Base-by-base conservation (phyloP, 805 yeast genomes). In the Scheffersomyces ergatensis region DNA sequence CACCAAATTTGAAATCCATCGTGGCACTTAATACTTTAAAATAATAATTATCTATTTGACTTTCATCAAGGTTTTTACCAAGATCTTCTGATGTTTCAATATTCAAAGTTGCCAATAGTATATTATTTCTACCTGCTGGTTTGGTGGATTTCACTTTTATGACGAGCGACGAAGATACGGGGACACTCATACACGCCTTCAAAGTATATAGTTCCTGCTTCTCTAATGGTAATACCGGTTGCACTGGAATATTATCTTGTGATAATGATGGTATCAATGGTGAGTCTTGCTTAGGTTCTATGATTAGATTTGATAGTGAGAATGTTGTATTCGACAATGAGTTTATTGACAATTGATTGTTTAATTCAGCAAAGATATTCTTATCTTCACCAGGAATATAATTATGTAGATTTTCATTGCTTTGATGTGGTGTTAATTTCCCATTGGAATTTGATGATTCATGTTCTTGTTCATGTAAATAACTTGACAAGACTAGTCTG, bases 51-150 rank as follows among this genome's bases (percentile, higher is more conserved):
- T 42, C 43, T 15, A 27, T 24, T 18, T 31, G 27, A 16, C 47
- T 45, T 36, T 34, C 11, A 9, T 35, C 24, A 13, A 40, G 36
- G 8, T 42, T 38, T 11, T 45, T 47, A 32, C 51, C 54, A 13
- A 76, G 55, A 25, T 58, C 70, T 2, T 71, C 74, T 1, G 80
- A 66, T 2, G 71, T 60, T 42, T 75, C 80, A 9, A 78, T 55
- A 39, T 71, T 76, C 34, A 78, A 54, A 0, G 77, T 71, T 1
- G 79, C 69, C n/a, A 78, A 53, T 1, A 78, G 48, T 2, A 67
- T 51, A 40, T 70, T 68, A 46, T 66, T 63, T 33, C 72, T 60
- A 7, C 78, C 77, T 4, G 77, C 75, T 4, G 80, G 72, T 43
- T 70, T 71, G 6, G 77, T 65, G 23, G 77, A 72, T 34, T 74